Evolutionary conservation across 371 early-diverging fungal species (phyloP), one percentile per base, ranked within the genome.

Genomic region (Mortierella sp.): DNA sequence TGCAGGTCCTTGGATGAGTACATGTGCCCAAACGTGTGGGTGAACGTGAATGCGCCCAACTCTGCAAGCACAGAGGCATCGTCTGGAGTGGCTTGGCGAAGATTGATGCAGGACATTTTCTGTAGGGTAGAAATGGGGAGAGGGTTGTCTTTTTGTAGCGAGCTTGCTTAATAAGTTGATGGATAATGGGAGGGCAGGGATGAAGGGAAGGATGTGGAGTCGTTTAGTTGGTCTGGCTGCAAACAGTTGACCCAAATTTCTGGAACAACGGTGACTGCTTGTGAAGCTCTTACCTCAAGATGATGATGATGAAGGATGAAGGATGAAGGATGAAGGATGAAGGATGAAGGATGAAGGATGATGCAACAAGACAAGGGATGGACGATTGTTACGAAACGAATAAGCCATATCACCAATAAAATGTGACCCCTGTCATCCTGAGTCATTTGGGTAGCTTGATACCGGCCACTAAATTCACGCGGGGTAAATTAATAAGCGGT

Each of bases 1-100:
- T 79, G 59, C 51, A 82, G 59, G 67, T 79, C 76, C 26, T 82
- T 26, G 28, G 79, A 61, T 2, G 40, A 6, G 74, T 82, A 82
- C 79, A 82, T 37, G 53, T 76, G 74, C 55, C 83, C 83, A 67
- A 82, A 82, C 16, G 83, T 82, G 69, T 79, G 61, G 50, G 71
- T 76, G 74, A 82, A 82, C 6, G 83, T 82, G 4, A 76, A 74
- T 64, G 83, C 83, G 28, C 83, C 83, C 11, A 82, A 34, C 46
- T 82, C 69, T 9, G 55, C 51, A n/a, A 82, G 79, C 46, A 71
- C 67, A 64, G 74, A 5, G 19, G 83, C 83, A 76, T 82, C 83
- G 5, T 70, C 75, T 21, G 83, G 75, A 64, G 24, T 37, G 19
- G 83, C 83, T 76, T 74, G 72, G 40, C 83, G 83, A 74, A 82